These are phyloP conservation scores for Phytophthora boehmeriae DNA, from an alignment of 352 stramenopile species.

Conservation along the genomic window DNA sequence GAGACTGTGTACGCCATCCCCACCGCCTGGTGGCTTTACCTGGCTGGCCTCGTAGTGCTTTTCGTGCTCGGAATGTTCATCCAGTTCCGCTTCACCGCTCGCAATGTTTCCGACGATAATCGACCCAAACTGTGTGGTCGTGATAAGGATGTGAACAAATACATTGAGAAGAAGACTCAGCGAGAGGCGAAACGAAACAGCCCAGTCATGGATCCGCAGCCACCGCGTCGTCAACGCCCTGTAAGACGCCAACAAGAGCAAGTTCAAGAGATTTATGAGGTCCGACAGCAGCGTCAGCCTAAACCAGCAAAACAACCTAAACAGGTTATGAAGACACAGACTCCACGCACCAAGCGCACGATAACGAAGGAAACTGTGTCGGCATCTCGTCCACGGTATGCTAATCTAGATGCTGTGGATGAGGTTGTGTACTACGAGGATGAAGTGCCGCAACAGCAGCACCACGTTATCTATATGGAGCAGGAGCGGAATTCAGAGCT, in stretches of 20 bases:
- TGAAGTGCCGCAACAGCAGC: slow-evolving; percentile 11
- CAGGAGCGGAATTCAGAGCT: slow-evolving; percentile 14
- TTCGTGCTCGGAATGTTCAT: slow-evolving; percentile 47
- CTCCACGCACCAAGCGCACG: slow-evolving; percentile 10
- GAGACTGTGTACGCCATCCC: slow-evolving; percentile 46
- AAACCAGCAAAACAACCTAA: neutral
- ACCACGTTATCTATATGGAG: slow-evolving; percentile 12
- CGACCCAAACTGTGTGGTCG: slow-evolving; percentile 7
- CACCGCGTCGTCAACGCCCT: slow-evolving; percentile 6
- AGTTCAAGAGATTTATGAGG: slow-evolving; percentile 2
- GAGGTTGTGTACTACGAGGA: slow-evolving; percentile 27
- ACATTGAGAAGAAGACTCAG: slow-evolving; percentile 27
- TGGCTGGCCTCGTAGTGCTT: slow-evolving; percentile 47
- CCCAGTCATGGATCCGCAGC: slow-evolving; percentile 15
- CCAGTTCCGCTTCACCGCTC: slow-evolving; percentile 54
- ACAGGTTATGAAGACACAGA: neutral
- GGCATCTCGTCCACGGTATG: slow-evolving; percentile 8
- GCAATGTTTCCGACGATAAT: slow-evolving; percentile 26
- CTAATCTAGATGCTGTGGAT: slow-evolving; percentile 11
- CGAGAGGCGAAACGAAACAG: slow-evolving; percentile 11
- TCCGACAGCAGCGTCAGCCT: slow-evolving; percentile 7
- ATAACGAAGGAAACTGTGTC: neutral
- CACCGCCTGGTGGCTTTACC: slow-evolving; percentile 49
- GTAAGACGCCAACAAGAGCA: slow-evolving; percentile 9
- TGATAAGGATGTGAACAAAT: slow-evolving; percentile 8